Evolutionary conservation across 2,329 filamentous ascomycete genomes (phyloP).

Genomic region (Sporothrix brunneoviolacea): DNA sequence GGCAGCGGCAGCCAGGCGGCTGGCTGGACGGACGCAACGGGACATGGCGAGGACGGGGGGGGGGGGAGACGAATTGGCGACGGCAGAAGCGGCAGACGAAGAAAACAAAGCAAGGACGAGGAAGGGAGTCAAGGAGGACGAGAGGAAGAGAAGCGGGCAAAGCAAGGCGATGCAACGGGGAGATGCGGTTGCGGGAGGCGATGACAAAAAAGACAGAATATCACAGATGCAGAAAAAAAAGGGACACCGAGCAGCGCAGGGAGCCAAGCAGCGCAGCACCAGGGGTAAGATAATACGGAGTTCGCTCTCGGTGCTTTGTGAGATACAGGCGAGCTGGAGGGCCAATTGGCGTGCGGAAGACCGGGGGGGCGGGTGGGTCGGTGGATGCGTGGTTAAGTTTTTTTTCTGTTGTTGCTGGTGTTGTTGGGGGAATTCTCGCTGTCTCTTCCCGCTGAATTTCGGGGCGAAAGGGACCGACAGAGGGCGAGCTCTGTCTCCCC

Average conservation of each 20-base stretch:
- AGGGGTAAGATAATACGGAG: slow-evolving; percentile 3
- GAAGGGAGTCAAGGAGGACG: not conserved
- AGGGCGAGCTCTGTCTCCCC: slow-evolving; percentile 5
- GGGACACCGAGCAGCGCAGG: not conserved
- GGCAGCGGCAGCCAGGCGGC: slow-evolving; percentile 34
- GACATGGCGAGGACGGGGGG: slow-evolving; percentile 30
- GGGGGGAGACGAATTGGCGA: not conserved
- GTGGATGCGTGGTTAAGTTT: slow-evolving; percentile 10
- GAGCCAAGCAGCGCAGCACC: not conserved
- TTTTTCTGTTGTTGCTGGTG: slow-evolving; percentile 7
- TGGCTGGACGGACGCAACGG: slow-evolving; percentile 39
- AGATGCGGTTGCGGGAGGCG: slow-evolving; percentile 1
- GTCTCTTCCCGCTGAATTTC: slow-evolving; percentile 8
- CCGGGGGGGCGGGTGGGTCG: slow-evolving; percentile 1
- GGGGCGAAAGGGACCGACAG: slow-evolving; percentile 15
- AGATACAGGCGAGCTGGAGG: not conserved
- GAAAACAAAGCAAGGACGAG: not conserved
- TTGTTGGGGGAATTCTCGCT: slow-evolving; percentile 15
- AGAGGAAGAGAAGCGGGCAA: not conserved
- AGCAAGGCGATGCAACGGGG: not conserved
- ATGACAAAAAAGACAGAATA: slow-evolving; percentile 6
- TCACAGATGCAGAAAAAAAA: slow-evolving; percentile 6
- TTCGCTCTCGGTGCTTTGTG: not conserved
- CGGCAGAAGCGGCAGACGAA: not conserved
- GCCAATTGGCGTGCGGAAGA: slow-evolving; percentile 5